Evolutionary conservation across 225 moss, liverwort and hornwort species (phyloP).

Genomic region (Physcomitrium patens): DNA sequence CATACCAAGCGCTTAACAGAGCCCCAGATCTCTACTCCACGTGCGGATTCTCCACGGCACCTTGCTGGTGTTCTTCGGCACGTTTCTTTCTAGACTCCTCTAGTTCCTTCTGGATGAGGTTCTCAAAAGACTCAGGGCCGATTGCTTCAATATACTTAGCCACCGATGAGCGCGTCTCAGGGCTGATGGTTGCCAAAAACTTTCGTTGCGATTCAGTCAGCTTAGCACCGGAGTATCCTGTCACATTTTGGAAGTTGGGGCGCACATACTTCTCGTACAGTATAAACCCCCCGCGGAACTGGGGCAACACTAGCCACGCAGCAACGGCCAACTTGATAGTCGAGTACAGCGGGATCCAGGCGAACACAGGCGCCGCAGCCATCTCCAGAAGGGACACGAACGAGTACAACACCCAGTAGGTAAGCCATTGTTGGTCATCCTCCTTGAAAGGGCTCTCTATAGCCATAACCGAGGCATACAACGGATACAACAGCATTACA

Average conservation of each 20-base stretch:
- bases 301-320: constrained; percentile 60
- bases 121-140: constrained; percentile 42
- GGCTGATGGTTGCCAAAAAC: constrained; percentile 51
- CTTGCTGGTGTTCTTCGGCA: background rate
- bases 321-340: constrained; percentile 58
- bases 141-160: constrained; percentile 39
- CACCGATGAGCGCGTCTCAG: constrained; percentile 40
- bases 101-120: constrained; percentile 36
- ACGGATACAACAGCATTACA: constrained; percentile 61
- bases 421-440: constrained; percentile 76
- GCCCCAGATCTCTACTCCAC: constrained; percentile 4
- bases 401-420: constrained; percentile 70
- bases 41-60: constrained; percentile 22
- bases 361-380: constrained; percentile 62
- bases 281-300: constrained; percentile 63
- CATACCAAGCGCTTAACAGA: no score
- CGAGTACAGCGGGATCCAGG: constrained; percentile 64
- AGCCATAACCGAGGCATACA: constrained; percentile 69
- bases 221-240: constrained; percentile 37
- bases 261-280: constrained; percentile 61
- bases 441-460: constrained; percentile 78
- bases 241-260: constrained; percentile 40
- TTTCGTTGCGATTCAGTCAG: constrained; percentile 58
- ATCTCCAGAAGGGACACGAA: constrained; percentile 58
- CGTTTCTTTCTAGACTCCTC: constrained; percentile 13